Conservation (phyloP, 768 basidiomycete genomes). For the Lactarius pseudohatsudake region DNA sequence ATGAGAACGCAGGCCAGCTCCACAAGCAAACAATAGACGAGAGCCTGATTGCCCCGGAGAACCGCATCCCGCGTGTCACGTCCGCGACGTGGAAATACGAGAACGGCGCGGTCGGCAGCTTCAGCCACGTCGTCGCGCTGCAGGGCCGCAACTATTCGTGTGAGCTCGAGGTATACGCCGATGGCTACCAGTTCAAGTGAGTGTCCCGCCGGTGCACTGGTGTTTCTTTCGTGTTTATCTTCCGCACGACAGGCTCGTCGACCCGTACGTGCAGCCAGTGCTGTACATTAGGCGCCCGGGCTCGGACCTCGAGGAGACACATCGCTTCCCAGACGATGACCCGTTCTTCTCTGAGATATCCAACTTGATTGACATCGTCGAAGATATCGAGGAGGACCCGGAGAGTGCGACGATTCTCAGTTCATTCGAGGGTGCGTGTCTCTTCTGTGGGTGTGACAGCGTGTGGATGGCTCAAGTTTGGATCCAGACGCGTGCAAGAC, state of each 20-base stretch:
- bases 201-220: slow-evolving; percentile 26
- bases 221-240: slow-evolving; percentile 18
- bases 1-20: slow-evolving; percentile 84
- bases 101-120: slow-evolving; percentile 88
- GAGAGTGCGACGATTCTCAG: slow-evolving; percentile 79
- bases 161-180: slow-evolving; percentile 91
- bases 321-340: slow-evolving; percentile 78
- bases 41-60: slow-evolving; percentile 75
- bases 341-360: slow-evolving; percentile 94
- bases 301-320: slow-evolving; percentile 69
- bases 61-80: slow-evolving; percentile 93
- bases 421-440: slow-evolving; percentile 70
- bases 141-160: slow-evolving; percentile 94
- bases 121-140: slow-evolving; percentile 87
- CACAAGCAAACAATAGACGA: slow-evolving; percentile 85
- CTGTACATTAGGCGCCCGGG: slow-evolving; percentile 85
- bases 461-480: neutral
- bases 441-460: neutral
- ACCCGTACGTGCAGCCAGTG: slow-evolving; percentile 91
- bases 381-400: slow-evolving; percentile 85
- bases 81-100: slow-evolving; percentile 96
- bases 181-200: slow-evolving; percentile 86
- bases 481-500: slow-evolving; percentile 75
- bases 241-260: slow-evolving; percentile 58
- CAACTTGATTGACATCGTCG: slow-evolving; percentile 85